phyloP scores from a whole-genome alignment of 768 basidiomycete genomes.

The Lactarius sp. region DNA sequence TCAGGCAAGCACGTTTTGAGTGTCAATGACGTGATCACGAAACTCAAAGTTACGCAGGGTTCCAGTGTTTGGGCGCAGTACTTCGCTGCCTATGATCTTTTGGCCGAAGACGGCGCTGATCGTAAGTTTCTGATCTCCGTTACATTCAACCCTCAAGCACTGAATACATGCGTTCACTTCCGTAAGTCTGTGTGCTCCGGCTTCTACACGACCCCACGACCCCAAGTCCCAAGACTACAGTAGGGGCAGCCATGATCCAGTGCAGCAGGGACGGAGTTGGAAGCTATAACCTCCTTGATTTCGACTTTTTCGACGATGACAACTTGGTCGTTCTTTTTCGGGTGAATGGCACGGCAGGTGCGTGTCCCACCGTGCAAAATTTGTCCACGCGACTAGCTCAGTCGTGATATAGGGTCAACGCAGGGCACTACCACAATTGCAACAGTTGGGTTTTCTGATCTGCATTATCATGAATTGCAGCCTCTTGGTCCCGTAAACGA shows the following conservation, averaged over 20 bases:
- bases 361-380: slow-evolving; percentile 32
- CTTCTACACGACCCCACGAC: slow-evolving; percentile 45
- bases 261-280: slow-evolving; percentile 41
- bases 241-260: slow-evolving; percentile 48
- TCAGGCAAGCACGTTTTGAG: slow-evolving; percentile 24
- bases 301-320: slow-evolving; percentile 78
- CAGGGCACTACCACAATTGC: slow-evolving; percentile 56
- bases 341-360: slow-evolving; percentile 44
- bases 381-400: slow-evolving; percentile 22
- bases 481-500: slow-evolving; percentile 47
- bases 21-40: slow-evolving; percentile 17
- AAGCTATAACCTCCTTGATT: slow-evolving; percentile 54
- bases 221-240: slow-evolving; percentile 36
- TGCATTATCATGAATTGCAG: slow-evolving; percentile 54
- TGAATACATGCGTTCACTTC: slow-evolving; percentile 17
- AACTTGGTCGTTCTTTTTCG: slow-evolving; percentile 60
- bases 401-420: slow-evolving; percentile 28
- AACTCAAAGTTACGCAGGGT: slow-evolving; percentile 17
- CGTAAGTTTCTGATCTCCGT: slow-evolving; percentile 39
- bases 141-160: slow-evolving; percentile 19
- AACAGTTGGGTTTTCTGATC: slow-evolving; percentile 55
- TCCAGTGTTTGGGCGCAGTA: slow-evolving; percentile 16
- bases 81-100: slow-evolving; percentile 16
- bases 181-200: slow-evolving; percentile 53
- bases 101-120: slow-evolving; percentile 35